phyloP scores from a whole-genome alignment of 805 yeast species.

The Candida pini region DNA sequence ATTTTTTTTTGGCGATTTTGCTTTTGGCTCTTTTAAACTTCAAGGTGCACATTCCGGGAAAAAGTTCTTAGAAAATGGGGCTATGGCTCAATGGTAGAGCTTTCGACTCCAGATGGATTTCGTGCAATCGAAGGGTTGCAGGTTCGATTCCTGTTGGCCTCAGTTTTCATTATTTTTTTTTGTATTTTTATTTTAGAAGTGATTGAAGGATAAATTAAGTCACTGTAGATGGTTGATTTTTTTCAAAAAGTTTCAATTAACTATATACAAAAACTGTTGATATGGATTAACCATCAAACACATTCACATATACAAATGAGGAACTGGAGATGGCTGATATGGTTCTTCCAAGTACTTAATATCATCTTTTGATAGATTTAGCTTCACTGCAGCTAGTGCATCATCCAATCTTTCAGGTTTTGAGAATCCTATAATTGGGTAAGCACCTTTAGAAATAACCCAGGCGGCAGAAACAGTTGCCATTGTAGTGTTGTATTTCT shows the following conservation, averaged over 20 bases:
- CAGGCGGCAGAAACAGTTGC: slow-evolving; percentile 47
- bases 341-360: slow-evolving; percentile 32
- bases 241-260: no score
- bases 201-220: no score
- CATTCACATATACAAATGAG: background rate
- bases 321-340: background rate
- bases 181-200: background rate
- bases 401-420: slow-evolving; percentile 45
- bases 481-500: slow-evolving; percentile 41
- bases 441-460: slow-evolving; percentile 42
- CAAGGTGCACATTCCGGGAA: no score
- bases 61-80: slow-evolving; percentile 40
- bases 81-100: slow-evolving; percentile 81
- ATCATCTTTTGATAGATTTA: slow-evolving; percentile 35
- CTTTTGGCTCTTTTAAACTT: no score
- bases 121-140: slow-evolving; percentile 73
- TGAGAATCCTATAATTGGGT: slow-evolving; percentile 27
- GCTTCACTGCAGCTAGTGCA: slow-evolving; percentile 36
- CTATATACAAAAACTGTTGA: background rate
- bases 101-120: slow-evolving; percentile 60
- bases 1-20: no score
- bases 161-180: slow-evolving; percentile 22
- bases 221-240: no score
- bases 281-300: background rate
- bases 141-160: slow-evolving; percentile 86